Base-by-base conservation (phyloP, 345 rosid species). In the Rhodamnia argentea region DNA sequence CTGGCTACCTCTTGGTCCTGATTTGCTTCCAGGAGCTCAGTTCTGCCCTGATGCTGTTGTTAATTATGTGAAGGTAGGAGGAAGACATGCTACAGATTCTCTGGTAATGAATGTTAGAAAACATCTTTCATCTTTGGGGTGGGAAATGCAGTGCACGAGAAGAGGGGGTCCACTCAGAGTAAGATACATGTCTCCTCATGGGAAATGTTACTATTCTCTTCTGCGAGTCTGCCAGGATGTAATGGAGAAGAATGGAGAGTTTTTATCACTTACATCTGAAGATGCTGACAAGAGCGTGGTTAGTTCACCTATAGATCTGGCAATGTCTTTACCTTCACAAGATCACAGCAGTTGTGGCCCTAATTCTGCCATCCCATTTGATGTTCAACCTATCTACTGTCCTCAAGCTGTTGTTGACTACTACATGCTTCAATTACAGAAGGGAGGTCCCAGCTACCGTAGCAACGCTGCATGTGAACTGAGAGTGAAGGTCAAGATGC, bases 11-110 rank as follows among this genome's bases (percentile, higher is more conserved):
- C 91, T 87, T 86, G 89, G 89, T 82, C 78, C 84, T 5, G 90
- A 89, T 57, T 62, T 89, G 40, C 90, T 88, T 87, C 91, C 92
- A 86, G 91, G 87, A 88, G 88, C 93, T 88, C 91, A 93, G 88
- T 84, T 85, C 55, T 88, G 90, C 90, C 97, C 99, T 1, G 88
- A 88, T 82, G 93, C 93, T 75, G 87, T 96, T 83, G 60, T 29
- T 20, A 52, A 84, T 55, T 87, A 87, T 27, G 15, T 87, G 47
- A 42, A 44, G 58, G 27, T 37, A 50, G 10, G 22, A 0, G 29
- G 27, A 51, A 51, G 52, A 40, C 13, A 52, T 24, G 26, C 64
- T 42, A 27, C 47, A 10, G 26, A 50, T 78, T 84, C 86, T 50
- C 32, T 52, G 51, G 50, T 57, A 12, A 76, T 37, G 51, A n/a